These are phyloP conservation scores for Phytophthora syringae DNA, from an alignment of 352 stramenopile genomes.

Conservation along the genomic window DNA sequence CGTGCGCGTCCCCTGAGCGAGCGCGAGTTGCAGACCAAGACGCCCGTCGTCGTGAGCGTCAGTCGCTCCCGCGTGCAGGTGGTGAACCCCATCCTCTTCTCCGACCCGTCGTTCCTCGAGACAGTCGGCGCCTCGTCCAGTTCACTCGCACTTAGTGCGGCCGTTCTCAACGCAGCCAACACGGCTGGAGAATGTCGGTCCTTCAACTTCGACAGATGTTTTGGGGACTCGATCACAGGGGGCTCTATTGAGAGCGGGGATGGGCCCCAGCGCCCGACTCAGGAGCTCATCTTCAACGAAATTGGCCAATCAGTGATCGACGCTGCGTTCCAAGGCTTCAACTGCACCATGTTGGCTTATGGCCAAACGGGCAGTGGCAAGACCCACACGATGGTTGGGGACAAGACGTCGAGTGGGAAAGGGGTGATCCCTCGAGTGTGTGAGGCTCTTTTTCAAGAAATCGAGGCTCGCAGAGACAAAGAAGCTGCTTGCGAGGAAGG, in stretches of 20 bases:
- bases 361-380: constrained; percentile 85
- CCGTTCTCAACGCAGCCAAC: constrained; percentile 41
- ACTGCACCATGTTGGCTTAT: constrained; percentile 85
- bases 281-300: constrained; percentile 82
- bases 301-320: constrained; percentile 72
- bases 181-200: constrained; percentile 58
- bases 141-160: constrained; percentile 34
- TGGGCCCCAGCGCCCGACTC: constrained; percentile 58
- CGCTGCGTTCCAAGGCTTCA: constrained; percentile 84
- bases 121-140: constrained; percentile 10
- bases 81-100: constrained; percentile 67
- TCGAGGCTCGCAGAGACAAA: constrained; percentile 50
- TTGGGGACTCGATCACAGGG: constrained; percentile 40
- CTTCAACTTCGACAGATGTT: constrained; percentile 86
- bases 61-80: constrained; percentile 60
- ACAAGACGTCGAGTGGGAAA: constrained; percentile 63
- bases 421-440: constrained; percentile 83
- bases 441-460: constrained; percentile 76
- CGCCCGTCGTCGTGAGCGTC: constrained; percentile 61
- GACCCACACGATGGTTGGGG: constrained; percentile 87
- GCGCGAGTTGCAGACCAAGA: constrained; percentile 54
- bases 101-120: constrained; percentile 60
- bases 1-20: constrained; percentile 72
- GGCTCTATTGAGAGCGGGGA: constrained; percentile 36
- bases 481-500: constrained; percentile 28